Conservation (phyloP, 2,329 filamentous ascomycete genomes). For the Hymenoscyphus linearis region DNA sequence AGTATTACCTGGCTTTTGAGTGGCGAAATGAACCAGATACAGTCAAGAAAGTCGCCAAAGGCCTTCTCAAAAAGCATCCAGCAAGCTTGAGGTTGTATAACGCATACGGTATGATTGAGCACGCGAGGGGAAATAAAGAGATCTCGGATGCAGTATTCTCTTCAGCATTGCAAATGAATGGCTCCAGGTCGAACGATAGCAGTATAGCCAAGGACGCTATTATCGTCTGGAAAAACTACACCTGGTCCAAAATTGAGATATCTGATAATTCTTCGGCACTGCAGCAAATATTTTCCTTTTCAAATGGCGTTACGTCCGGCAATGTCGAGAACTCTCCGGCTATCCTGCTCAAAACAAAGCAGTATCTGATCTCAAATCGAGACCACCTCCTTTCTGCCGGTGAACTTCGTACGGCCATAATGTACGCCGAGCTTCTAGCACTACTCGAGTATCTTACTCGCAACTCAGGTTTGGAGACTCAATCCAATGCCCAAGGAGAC, state of each 20-base stretch:
- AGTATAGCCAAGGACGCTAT: conserved; percentile 27
- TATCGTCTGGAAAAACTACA: conserved; percentile 28
- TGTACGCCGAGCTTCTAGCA: conserved; percentile 56
- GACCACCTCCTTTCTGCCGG: conserved; percentile 51
- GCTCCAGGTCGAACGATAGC: conserved; percentile 34
- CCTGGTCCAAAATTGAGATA: conserved; percentile 26
- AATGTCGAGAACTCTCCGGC: conserved; percentile 21
- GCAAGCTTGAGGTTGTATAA: conserved; percentile 68
- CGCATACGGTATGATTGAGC: conserved; percentile 71
- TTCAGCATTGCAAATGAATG: conserved; percentile 58
- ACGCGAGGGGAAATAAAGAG: conserved; percentile 48
- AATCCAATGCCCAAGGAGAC: conserved; percentile 47
- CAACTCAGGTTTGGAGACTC: conserved; percentile 36
- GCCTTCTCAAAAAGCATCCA: conserved; percentile 62
- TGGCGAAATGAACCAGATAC: conserved; percentile 46
- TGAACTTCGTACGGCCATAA: conserved; percentile 43
- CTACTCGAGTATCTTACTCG: conserved; percentile 60
- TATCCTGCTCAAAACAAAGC: conserved; percentile 46
- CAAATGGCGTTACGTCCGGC: conserved; percentile 32
- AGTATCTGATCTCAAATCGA: conserved; percentile 48
- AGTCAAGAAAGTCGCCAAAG: conserved; percentile 67
- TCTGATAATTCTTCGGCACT: conserved; percentile 30
- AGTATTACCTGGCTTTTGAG: conserved; percentile 67
- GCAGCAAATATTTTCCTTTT: conserved; percentile 36
- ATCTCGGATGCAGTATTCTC: conserved; percentile 60